A percentile compares a stretch with the other conserved stretches of the same genome.
Conservation (phyloP, 495 filamentous ascomycete genomes). For the Parachaetomium inaequale region DNA sequence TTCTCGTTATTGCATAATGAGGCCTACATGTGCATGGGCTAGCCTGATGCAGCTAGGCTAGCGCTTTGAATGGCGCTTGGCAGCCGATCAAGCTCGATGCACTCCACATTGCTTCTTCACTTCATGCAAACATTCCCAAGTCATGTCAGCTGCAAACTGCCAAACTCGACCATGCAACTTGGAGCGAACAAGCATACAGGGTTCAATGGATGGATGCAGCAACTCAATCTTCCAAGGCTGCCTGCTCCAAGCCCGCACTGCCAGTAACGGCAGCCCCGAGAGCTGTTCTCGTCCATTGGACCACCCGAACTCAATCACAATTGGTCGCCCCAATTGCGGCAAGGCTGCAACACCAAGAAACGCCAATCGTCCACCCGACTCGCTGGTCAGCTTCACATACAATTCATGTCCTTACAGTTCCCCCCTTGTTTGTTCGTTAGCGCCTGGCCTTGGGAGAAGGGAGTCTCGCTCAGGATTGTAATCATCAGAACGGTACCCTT, state of each 20-base stretch:
- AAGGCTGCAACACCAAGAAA: slow-evolving; percentile 6
- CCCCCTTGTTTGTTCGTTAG: too few relatives aligned
- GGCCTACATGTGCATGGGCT: background rate
- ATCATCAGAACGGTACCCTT: too few relatives aligned
- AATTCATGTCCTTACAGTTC: too few relatives aligned
- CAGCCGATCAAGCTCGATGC: background rate
- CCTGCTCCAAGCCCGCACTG: background rate
- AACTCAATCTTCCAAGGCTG: background rate
- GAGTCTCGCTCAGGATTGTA: too few relatives aligned
- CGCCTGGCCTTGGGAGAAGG: too few relatives aligned
- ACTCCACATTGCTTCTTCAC: background rate
- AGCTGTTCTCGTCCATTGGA: background rate
- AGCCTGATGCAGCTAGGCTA: background rate
- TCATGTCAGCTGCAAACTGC: too few relatives aligned
- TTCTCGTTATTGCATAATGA: slow-evolving; percentile 12
- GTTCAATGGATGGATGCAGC: background rate
- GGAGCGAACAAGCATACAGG: background rate
- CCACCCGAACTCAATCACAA: background rate
- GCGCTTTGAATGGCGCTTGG: background rate
- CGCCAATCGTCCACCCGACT: background rate
- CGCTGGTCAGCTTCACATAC: too few relatives aligned
- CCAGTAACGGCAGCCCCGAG: background rate
- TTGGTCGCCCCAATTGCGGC: slow-evolving; percentile 6
- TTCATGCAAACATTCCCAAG: too few relatives aligned
- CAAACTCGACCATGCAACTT: background rate